Base-by-base conservation (phyloP, 768 basidiomycete genomes). In the Melanogaster broomeanus region DNA sequence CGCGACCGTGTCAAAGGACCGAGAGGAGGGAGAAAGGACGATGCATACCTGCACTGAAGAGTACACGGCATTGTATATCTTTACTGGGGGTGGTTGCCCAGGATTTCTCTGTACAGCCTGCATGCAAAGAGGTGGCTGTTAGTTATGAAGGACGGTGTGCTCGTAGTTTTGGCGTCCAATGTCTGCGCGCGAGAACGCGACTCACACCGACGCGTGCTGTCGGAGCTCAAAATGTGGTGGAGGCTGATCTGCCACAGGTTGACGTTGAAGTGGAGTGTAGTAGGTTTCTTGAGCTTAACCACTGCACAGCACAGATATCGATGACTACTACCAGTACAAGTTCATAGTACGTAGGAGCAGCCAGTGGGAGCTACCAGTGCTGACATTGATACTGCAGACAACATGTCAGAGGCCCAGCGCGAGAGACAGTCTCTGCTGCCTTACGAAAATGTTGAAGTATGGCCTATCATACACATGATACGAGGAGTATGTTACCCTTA, bases 61-160 rank as follows among this genome's bases (percentile, higher is more conserved):
- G 63, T 93, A 93, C 42, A 93, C 91, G 6, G 90, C 90, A 82
- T 93, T 93, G 74, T 93, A 93, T 58, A 93, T 92, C 74, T 91
- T 91, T 51, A 91, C 85, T 40, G 74, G 72, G 31, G 82, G 79
- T 22, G 70, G 71, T 58, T 67, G 82, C 35, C 66, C 68, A n/a
- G 72, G 28, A 6, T 60, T 58, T 43, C 63, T 49, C 31, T 57
- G 52, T 48, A 61, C 49, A 35, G 63, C 57, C 60, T 71, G 68
- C 66, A 69, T 70, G 22, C 38, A 54, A 55, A 51, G 44, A 46
- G 21, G 39, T 46, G 39, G 30, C 34, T 47, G 37, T 33, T 31
- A 53, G 46, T 54, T 45, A 40, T 61, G 66, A 63, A 66, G 46
- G 61, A 63, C 52, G 61, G 52, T 55, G 61, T 68, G 61, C 41